Percentiles rank a stretch among this genome's conserved stretches.
phyloP scores from a whole-genome alignment of 495 filamentous ascomycete species.

The Parathielavia appendiculata region DNA sequence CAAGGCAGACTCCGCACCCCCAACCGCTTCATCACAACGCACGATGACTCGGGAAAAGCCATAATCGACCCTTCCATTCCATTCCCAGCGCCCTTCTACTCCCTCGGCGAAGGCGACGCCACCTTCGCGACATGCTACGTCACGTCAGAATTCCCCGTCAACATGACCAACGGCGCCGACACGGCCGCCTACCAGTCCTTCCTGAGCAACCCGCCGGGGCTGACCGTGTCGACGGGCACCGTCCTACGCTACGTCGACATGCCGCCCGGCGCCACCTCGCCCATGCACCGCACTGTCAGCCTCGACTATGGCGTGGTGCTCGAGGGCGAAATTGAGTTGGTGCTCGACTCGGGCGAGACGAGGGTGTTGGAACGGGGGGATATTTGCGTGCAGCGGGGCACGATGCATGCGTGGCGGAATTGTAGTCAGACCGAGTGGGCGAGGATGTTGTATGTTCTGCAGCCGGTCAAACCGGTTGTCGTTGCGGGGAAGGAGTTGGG shows the following conservation, averaged over 20 bases:
- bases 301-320: constrained; percentile 65
- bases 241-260: constrained; percentile 51
- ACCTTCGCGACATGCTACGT: constrained; percentile 36
- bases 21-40: constrained; percentile 41
- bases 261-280: constrained; percentile 35
- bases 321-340: constrained; percentile 53
- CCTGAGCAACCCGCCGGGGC: constrained; percentile 27
- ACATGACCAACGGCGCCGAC: constrained; percentile 33
- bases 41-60: constrained; percentile 39
- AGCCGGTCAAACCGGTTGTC: constrained; percentile 38
- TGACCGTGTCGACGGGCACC: constrained; percentile 40
- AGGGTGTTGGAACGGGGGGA: constrained; percentile 32
- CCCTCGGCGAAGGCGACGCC: constrained; percentile 36
- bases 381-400: constrained; percentile 50
- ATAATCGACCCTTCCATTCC: constrained; percentile 39
- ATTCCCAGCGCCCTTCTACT: constrained; percentile 33
- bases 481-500: constrained; percentile 37
- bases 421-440: constrained; percentile 44
- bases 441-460: constrained; percentile 51
- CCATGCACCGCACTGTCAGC: constrained; percentile 59
- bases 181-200: constrained; percentile 36
- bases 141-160: constrained; percentile 29
- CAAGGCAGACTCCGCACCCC: constrained; percentile 29
- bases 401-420: constrained; percentile 60
- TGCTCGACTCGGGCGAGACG: constrained; percentile 52